Percentiles rank a stretch among this genome's conserved stretches.
Conservation (phyloP, 768 basidiomycete species). For the Suillus brevipes region DNA sequence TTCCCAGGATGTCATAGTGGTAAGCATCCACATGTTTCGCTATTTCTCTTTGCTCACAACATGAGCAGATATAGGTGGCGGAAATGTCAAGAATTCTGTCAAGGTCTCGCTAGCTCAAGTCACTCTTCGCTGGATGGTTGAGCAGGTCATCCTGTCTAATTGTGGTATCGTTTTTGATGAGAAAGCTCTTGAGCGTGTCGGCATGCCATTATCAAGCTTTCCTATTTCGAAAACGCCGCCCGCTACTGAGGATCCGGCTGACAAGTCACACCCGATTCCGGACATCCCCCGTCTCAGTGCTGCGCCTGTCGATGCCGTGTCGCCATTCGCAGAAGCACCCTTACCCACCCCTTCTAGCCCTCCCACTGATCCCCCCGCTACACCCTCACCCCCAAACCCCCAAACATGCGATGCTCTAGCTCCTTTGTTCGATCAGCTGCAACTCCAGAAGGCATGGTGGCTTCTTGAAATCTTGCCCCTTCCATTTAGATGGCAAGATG, state of each 20-base stretch:
- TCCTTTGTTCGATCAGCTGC: conserved; percentile 55
- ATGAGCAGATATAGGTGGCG: conserved; percentile 68
- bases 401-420: conserved; percentile 39
- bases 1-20: conserved; percentile 74
- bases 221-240: conserved; percentile 15
- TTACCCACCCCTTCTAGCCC: neutral
- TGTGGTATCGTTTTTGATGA: conserved; percentile 62
- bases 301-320: neutral
- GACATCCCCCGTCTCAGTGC: neutral
- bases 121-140: conserved; percentile 78
- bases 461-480: conserved; percentile 67
- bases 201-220: conserved; percentile 29
- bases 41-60: neutral
- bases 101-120: conserved; percentile 53
- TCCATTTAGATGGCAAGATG: conserved; percentile 56
- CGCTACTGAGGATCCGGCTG: neutral
- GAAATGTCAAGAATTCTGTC: conserved; percentile 45
- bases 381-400: conserved; percentile 6
- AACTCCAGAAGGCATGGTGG: conserved; percentile 57
- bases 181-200: conserved; percentile 44
- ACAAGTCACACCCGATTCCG: neutral
- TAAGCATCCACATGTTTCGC: conserved; percentile 32
- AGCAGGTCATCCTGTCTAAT: conserved; percentile 55
- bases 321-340: neutral
- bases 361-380: neutral